These are phyloP conservation scores for Trifolium repens DNA, from an alignment of 306 rosid genomes.

Conservation along the genomic window DNA sequence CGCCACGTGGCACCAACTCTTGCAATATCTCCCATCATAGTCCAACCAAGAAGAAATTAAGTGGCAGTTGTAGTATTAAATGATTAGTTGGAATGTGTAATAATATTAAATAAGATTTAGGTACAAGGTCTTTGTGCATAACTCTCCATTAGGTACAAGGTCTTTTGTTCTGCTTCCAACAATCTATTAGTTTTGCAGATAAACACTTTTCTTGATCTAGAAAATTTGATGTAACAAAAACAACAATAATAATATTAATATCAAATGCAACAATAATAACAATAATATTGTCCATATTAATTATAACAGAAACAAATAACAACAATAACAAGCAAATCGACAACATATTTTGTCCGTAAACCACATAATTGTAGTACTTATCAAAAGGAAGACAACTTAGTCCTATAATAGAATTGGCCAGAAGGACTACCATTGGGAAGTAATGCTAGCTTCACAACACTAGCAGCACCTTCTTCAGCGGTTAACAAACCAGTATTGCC, in stretches of 20 bases:
- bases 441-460: slow-evolving; percentile 43
- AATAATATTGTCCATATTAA: too few relatives aligned
- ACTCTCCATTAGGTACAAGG: too few relatives aligned
- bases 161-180: neutral
- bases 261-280: too few relatives aligned
- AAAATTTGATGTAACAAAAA: neutral
- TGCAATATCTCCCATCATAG: too few relatives aligned
- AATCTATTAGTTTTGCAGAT: neutral
- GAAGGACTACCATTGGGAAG: slow-evolving; percentile 43
- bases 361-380: neutral
- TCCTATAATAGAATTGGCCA: slow-evolving; percentile 41
- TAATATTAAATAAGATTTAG: too few relatives aligned
- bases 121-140: too few relatives aligned
- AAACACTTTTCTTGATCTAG: neutral
- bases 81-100: too few relatives aligned
- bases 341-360: neutral
- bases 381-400: neutral
- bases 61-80: too few relatives aligned
- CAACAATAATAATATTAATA: too few relatives aligned
- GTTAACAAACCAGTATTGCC: slow-evolving; percentile 38
- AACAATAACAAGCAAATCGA: neutral
- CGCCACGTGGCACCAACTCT: too few relatives aligned
- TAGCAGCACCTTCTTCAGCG: slow-evolving; percentile 51
- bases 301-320: neutral
- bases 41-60: too few relatives aligned